These are phyloP conservation scores for Cercophora sp. DNA, from an alignment of 495 filamentous ascomycete species.

Conservation along the genomic window DNA sequence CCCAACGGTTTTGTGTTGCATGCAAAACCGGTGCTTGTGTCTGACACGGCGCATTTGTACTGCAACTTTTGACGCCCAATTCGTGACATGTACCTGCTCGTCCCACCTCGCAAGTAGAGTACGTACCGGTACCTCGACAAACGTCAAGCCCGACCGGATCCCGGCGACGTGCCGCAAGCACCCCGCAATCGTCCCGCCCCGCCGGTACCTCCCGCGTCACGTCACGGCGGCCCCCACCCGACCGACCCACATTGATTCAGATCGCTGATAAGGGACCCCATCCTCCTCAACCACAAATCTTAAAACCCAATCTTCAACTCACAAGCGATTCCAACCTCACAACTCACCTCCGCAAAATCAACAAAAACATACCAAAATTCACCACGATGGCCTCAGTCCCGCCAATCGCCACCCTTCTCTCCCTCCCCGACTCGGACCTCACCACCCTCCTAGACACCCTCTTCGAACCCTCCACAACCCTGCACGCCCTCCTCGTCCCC, in stretches of 20 bases:
- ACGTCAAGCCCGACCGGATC: constrained; percentile 1
- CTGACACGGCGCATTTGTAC: too few species aligned
- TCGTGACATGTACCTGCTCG: too few species aligned
- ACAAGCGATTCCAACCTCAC: neutral
- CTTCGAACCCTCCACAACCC: constrained; percentile 76
- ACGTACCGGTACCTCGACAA: too few species aligned
- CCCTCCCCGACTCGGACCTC: constrained; percentile 49
- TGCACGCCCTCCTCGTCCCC: constrained; percentile 68
- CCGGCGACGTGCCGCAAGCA: constrained; percentile 1
- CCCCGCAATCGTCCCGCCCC: neutral
- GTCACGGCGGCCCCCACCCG: neutral
- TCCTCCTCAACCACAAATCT: neutral
- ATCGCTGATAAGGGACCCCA: neutral
- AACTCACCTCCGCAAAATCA: neutral
- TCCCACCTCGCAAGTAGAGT: too few species aligned
- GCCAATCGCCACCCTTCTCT: constrained; percentile 28
- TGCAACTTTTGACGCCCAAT: too few species aligned
- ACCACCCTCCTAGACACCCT: constrained; percentile 70
- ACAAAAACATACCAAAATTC: neutral
- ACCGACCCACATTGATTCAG: neutral
- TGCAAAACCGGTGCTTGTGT: too few species aligned
- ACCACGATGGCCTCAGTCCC: too few species aligned
- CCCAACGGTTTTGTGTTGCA: too few species aligned
- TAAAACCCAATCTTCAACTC: neutral
- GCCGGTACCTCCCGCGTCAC: neutral